A percentile compares a stretch with the other conserved stretches of the same genome.
These are phyloP conservation scores for Podospora pseudopauciseta DNA, from an alignment of 495 filamentous ascomycete genomes.

Conservation along the genomic window DNA sequence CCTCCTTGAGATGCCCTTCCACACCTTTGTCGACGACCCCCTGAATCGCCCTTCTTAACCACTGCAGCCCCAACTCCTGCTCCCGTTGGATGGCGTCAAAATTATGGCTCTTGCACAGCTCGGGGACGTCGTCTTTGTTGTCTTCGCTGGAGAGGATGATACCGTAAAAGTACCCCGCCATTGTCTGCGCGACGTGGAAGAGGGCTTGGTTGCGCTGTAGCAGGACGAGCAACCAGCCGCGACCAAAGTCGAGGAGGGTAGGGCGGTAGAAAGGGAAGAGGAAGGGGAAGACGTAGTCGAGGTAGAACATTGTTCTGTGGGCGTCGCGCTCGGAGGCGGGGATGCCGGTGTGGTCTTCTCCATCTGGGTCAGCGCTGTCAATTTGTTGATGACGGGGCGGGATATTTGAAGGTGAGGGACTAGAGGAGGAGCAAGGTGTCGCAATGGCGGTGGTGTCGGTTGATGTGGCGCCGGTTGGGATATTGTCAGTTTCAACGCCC, in stretches of 20 bases:
- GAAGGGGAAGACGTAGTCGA: slow-evolving; percentile 52
- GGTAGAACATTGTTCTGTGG: slow-evolving; percentile 44
- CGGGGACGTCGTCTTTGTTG: slow-evolving; percentile 17
- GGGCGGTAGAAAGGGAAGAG: slow-evolving; percentile 55
- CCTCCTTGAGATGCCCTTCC: slow-evolving; percentile 27
- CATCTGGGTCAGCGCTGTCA: neutral
- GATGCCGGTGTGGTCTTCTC: neutral
- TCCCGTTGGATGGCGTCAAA: slow-evolving; percentile 37
- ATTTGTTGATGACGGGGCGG: neutral
- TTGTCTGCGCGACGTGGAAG: slow-evolving; percentile 43
- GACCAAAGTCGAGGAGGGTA: slow-evolving; percentile 43
- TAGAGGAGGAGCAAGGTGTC: neutral
- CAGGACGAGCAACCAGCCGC: slow-evolving; percentile 52
- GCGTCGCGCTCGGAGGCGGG: slow-evolving; percentile 22
- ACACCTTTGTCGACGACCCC: slow-evolving; percentile 36
- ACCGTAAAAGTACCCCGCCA: slow-evolving; percentile 49
- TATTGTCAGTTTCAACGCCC: neutral
- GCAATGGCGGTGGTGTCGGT: neutral
- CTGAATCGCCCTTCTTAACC: slow-evolving; percentile 42
- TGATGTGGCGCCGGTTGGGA: neutral
- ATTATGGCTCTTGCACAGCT: slow-evolving; percentile 28
- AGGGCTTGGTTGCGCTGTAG: slow-evolving; percentile 48
- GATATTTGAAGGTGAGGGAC: neutral
- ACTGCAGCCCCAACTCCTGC: slow-evolving; percentile 39
- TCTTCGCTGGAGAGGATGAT: slow-evolving; percentile 24